A percentile compares a stretch with the other conserved stretches of the same genome.
Evolutionary conservation across 2,329 filamentous ascomycete species (phyloP).

Genomic region (Ceratocystis huliohia): DNA sequence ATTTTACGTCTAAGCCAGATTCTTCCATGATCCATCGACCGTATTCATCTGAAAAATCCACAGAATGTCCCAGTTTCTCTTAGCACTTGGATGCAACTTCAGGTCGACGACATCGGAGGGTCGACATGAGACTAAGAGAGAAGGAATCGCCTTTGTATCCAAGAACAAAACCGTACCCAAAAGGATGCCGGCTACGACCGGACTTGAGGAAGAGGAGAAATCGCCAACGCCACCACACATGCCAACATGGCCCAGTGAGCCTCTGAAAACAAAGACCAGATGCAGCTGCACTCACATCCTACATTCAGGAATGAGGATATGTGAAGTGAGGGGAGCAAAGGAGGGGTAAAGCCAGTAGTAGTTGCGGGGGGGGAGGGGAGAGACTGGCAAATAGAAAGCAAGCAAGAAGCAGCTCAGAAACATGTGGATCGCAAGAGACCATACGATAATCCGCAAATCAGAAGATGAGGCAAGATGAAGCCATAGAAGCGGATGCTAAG

Average conservation of each 20-base stretch:
- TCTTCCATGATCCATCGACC: neutral
- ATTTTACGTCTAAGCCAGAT: too few relatives aligned
- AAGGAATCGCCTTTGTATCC: neutral
- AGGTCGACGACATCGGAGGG: neutral
- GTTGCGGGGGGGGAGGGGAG: neutral
- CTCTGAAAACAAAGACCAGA: neutral
- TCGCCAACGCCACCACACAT: neutral
- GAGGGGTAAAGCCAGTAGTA: neutral
- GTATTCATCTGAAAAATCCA: neutral
- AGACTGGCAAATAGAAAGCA: constrained; percentile 3
- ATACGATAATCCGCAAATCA: neutral
- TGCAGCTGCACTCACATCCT: neutral
- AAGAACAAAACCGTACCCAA: neutral
- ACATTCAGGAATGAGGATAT: neutral
- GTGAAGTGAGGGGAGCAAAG: neutral
- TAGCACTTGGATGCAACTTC: neutral
- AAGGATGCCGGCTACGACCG: neutral
- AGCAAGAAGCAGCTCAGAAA: neutral
- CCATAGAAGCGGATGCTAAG: neutral
- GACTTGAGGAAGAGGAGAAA: neutral
- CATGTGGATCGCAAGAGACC: neutral
- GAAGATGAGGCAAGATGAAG: neutral
- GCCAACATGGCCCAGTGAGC: neutral
- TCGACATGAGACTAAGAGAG: neutral
- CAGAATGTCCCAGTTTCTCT: neutral